phyloP scores from a whole-genome alignment of 176 grass and related monocot species.

The Musa troglodytarum region DNA sequence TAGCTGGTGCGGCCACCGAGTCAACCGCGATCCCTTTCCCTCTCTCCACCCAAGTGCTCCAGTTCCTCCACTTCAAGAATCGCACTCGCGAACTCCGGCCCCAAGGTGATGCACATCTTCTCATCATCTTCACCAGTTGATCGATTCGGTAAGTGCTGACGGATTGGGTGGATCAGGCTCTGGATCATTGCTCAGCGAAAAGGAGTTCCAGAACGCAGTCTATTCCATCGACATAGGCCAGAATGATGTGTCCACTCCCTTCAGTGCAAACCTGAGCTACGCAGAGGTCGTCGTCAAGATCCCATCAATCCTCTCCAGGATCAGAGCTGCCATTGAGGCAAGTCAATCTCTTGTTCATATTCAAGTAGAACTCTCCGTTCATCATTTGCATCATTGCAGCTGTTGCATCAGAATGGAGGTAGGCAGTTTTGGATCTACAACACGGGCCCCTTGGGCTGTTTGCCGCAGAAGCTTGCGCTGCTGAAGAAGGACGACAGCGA shows the following conservation, averaged over 20 bases:
- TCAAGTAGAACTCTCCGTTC: background rate
- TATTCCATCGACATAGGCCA: slow-evolving; percentile 44
- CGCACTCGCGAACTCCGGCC: slow-evolving; percentile 35
- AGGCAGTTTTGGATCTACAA: slow-evolving; percentile 40
- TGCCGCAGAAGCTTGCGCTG: slow-evolving; percentile 32
- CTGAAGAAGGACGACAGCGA: background rate
- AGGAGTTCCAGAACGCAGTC: slow-evolving; percentile 30
- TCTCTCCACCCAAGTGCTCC: slow-evolving; percentile 35
- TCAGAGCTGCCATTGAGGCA: slow-evolving; percentile 33
- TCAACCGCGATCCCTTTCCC: slow-evolving; percentile 6
- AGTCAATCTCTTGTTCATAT: slow-evolving; percentile 1
- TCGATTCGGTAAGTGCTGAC: no score
- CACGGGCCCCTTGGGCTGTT: slow-evolving; percentile 40
- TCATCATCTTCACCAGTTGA: background rate
- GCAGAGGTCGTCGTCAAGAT: slow-evolving; percentile 15
- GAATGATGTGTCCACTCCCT: slow-evolving; percentile 28
- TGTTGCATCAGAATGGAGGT: slow-evolving; percentile 28
- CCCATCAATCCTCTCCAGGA: slow-evolving; percentile 19
- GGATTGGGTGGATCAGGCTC: slow-evolving; percentile 1
- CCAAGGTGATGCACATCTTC: slow-evolving; percentile 8
- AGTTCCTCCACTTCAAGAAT: slow-evolving; percentile 53
- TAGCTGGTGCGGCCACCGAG: slow-evolving; percentile 26
- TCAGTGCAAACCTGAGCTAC: slow-evolving; percentile 21
- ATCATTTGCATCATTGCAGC: slow-evolving; percentile 12
- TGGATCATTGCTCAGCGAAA: slow-evolving; percentile 18